phyloP scores from a whole-genome alignment of 2,329 filamentous ascomycete genomes.

The Exserohilum turcica region DNA sequence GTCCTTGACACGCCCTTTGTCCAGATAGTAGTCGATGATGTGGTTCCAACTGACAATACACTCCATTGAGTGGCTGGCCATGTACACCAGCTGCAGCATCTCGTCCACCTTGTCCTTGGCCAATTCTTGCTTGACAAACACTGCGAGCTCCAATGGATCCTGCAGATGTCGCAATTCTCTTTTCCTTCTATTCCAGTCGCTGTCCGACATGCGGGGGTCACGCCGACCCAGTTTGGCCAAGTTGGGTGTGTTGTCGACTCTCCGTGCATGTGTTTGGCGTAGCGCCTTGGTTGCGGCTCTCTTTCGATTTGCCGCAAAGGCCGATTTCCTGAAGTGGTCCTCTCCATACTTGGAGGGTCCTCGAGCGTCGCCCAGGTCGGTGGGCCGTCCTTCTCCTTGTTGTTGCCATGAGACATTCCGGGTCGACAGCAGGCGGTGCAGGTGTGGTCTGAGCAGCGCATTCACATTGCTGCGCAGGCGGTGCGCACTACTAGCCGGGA shows the following conservation, averaged over 20 bases:
- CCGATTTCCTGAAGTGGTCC: conserved; percentile 37
- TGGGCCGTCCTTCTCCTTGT: conserved; percentile 5
- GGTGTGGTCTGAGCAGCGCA: conserved; percentile 19
- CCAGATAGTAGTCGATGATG: conserved; percentile 73
- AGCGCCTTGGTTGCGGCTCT: conserved; percentile 29
- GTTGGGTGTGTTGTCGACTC: conserved; percentile 19
- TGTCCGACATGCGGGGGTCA: conserved; percentile 30
- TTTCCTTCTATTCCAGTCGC: conserved; percentile 47
- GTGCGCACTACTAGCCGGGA: conserved; percentile 24
- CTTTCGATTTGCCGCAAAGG: conserved; percentile 31
- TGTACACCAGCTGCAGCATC: conserved; percentile 70
- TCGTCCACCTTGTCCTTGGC: conserved; percentile 65
- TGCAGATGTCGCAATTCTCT: conserved; percentile 66
- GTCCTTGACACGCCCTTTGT: conserved; percentile 62
- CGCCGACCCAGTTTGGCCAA: conserved; percentile 33
- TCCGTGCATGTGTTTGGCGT: conserved; percentile 9
- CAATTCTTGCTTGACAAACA: conserved; percentile 68
- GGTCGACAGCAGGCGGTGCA: conserved; percentile 26
- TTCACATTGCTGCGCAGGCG: conserved; percentile 30
- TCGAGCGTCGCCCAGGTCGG: conserved; percentile 13
- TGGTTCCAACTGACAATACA: conserved; percentile 87
- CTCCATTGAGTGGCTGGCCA: conserved; percentile 67
- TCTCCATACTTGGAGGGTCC: conserved; percentile 12
- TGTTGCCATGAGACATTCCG: conserved; percentile 15
- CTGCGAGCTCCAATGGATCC: conserved; percentile 75